These are phyloP conservation scores for Yarrowia hollandica DNA, from an alignment of 805 yeast species.

Conservation along the genomic window DNA sequence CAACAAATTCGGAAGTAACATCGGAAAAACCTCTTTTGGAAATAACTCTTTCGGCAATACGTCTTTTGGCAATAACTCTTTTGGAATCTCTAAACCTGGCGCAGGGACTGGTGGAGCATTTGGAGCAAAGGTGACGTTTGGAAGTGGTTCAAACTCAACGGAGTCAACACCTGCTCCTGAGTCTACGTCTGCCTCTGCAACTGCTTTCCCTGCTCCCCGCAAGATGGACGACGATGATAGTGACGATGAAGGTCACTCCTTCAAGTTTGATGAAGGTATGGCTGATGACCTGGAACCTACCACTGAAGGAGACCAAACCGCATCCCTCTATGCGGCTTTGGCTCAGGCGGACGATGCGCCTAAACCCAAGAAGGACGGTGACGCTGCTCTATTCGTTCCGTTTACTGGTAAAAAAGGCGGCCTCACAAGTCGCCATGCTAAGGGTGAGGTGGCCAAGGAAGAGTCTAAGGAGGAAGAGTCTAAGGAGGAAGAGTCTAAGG, in stretches of 20 bases:
- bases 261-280: constrained; percentile 21
- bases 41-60: constrained; percentile 3
- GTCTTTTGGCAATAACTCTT: neutral
- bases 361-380: neutral
- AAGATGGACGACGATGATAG: constrained; percentile 11
- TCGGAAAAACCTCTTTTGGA: neutral
- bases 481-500: neutral
- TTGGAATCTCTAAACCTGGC: neutral
- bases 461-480: constrained; percentile 1
- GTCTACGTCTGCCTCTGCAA: neutral
- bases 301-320: constrained; percentile 18
- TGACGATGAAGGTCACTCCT: constrained; percentile 6
- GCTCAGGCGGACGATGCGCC: neutral
- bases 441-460: constrained; percentile 11
- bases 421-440: constrained; percentile 25
- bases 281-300: constrained; percentile 23
- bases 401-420: constrained; percentile 11
- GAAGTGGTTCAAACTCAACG: neutral
- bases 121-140: constrained; percentile 4
- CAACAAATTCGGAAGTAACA: neutral
- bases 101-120: neutral
- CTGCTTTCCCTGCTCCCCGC: neutral
- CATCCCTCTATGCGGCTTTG: neutral
- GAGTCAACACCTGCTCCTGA: constrained; percentile 5
- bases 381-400: neutral